phyloP scores from a whole-genome alignment of 2,329 filamentous ascomycete genomes.

The Aspergillus pseudoviridinutans region DNA sequence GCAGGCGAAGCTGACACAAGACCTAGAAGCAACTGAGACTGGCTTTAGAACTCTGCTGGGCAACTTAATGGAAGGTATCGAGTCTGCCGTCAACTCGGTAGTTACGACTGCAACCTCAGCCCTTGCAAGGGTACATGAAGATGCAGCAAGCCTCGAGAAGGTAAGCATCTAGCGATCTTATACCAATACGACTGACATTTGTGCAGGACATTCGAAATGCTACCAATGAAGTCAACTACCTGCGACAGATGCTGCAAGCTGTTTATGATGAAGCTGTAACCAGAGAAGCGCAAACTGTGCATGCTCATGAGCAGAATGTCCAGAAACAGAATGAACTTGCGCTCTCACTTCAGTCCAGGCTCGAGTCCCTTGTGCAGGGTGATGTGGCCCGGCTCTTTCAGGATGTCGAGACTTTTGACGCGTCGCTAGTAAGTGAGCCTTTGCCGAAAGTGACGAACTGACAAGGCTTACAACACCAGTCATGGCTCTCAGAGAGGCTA shows the following conservation, averaged over 20 bases:
- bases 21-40: slow-evolving; percentile 30
- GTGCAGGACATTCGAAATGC: slow-evolving; percentile 29
- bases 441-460: slow-evolving; percentile 1
- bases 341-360: slow-evolving; percentile 26
- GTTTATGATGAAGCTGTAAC: slow-evolving; percentile 26
- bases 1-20: slow-evolving; percentile 24
- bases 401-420: slow-evolving; percentile 28
- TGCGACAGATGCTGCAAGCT: slow-evolving; percentile 23
- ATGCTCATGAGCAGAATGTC: slow-evolving; percentile 24
- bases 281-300: slow-evolving; percentile 24
- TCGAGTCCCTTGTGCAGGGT: slow-evolving; percentile 29
- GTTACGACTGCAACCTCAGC: slow-evolving; percentile 17
- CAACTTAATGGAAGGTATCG: slow-evolving; percentile 23
- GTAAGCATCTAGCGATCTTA: slow-evolving; percentile 9
- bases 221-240: slow-evolving; percentile 17
- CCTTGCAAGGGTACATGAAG: slow-evolving; percentile 16
- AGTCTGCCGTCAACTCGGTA: slow-evolving; percentile 19
- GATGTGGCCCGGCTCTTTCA: slow-evolving; percentile 27
- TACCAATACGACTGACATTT: slow-evolving; percentile 1
- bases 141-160: slow-evolving; percentile 16
- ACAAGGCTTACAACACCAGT: slow-evolving; percentile 18
- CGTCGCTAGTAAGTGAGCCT: slow-evolving; percentile 29
- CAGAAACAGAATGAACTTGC: slow-evolving; percentile 26
- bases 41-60: slow-evolving; percentile 21
- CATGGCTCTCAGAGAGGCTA: slow-evolving; percentile 28